Conservation (phyloP, 2,329 filamentous ascomycete species). For the Trichocomaceae sp. region DNA sequence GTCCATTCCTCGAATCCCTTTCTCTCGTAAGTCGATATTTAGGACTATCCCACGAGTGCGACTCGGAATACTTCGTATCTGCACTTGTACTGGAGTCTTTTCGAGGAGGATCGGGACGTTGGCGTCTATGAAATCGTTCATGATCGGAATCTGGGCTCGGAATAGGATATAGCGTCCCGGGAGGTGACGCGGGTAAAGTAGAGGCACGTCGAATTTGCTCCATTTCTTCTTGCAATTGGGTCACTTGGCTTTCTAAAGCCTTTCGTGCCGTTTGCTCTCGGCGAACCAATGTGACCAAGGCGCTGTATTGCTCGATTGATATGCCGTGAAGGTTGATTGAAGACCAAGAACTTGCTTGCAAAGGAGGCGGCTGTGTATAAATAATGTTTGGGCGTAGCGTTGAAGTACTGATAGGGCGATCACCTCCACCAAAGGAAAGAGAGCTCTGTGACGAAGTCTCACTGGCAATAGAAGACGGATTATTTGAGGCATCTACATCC, state of each 20-base stretch:
- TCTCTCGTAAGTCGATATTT: constrained; percentile 8
- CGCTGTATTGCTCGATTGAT: constrained; percentile 43
- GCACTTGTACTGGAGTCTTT: constrained; percentile 11
- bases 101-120: constrained; percentile 6
- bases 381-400: constrained; percentile 19
- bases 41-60: constrained; percentile 2
- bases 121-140: constrained; percentile 24
- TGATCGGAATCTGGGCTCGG: constrained; percentile 27
- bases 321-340: constrained; percentile 29
- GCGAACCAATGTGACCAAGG: constrained; percentile 40
- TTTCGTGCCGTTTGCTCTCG: constrained; percentile 43
- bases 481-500: constrained; percentile 10
- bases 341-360: constrained; percentile 25
- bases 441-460: constrained; percentile 13
- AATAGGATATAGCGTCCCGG: constrained; percentile 29
- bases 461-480: constrained; percentile 13
- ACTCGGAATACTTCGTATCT: constrained; percentile 4
- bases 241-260: constrained; percentile 39
- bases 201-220: constrained; percentile 28
- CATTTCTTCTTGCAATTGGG: constrained; percentile 36
- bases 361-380: constrained; percentile 19
- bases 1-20: constrained; percentile 4
- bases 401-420: constrained; percentile 25
- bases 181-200: constrained; percentile 25
- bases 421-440: constrained; percentile 9